Evolutionary conservation across 2,329 filamentous ascomycete genomes (phyloP), one percentile per base, ranked within the genome.

Genomic region (Arthrobotrys megalospora): DNA sequence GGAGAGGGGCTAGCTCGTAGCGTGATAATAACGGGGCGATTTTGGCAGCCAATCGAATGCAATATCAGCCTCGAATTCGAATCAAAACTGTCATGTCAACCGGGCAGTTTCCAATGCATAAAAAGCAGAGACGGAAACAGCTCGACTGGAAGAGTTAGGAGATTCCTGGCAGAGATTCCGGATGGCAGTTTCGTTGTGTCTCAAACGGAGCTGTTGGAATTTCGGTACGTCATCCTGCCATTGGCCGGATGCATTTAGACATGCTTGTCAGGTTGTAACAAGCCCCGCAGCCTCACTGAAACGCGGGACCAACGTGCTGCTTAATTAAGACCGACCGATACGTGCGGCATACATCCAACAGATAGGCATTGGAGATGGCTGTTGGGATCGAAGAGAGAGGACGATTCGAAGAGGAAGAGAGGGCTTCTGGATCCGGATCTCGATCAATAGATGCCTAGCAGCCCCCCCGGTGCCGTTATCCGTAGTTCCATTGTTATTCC

Each of bases 161-260:
- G 32, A 41, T 60, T 60, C 53, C 53, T 60, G 32, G 36, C 21
- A 11, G 58, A 12, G 38, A 12, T 68, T 53, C 43, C 11, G 34
- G 41, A 62, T 47, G 45, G 55, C 38, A 53, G 69, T 73, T 73
- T 73, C 60, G 69, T 58, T 47, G 69, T 73, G 69, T 73, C 60
- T 73, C 62, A 73, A 43, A 58, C 67, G 45, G 19, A 58, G 58
- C 50, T 73, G 60, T 65, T 65, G 69, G 60, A 66, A 66, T 73
- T 73, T 60, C 34, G 11, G 32, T 64, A 72, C 68, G 68, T 72
- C 68, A 72, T 72, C 7, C 36, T 41, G 8, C 34, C 12, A 72
- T 72, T 73, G 69, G 68, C 69, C 16, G 60, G 48, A 32, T 64
- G 60, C 38, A 48, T 48, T 47, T 47, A 14, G 60, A 60, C 52